A percentile compares a stretch with the other conserved stretches of the same genome.
phyloP scores from a whole-genome alignment of 2,329 filamentous ascomycete genomes.

The Apiospora malaysiana region DNA sequence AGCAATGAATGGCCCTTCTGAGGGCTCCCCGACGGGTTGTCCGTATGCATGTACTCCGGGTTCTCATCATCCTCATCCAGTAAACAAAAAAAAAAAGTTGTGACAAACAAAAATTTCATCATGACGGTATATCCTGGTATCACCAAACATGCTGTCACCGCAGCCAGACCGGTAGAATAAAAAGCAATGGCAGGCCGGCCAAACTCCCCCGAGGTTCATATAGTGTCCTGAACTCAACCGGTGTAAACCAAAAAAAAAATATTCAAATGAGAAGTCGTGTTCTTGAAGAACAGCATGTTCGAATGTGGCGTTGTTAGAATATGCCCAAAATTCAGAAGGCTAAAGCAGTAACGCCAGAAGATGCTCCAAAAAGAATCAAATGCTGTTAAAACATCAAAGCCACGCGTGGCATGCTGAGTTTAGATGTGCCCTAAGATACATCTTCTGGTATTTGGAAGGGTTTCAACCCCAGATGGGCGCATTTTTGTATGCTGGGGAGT shows the following conservation, averaged over 20 bases:
- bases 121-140: conserved; percentile 17
- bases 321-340: background rate
- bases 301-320: background rate
- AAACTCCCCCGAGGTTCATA: background rate
- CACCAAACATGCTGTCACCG: conserved; percentile 17
- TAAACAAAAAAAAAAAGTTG: background rate
- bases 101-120: conserved; percentile 1
- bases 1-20: background rate
- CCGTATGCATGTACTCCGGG: conserved; percentile 3
- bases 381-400: background rate
- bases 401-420: too few relatives aligned
- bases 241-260: conserved; percentile 23
- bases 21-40: background rate
- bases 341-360: background rate
- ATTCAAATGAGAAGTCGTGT: conserved; percentile 12
- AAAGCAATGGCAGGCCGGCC: conserved; percentile 9
- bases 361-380: background rate
- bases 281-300: background rate
- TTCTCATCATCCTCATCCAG: background rate
- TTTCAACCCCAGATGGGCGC: conserved; percentile 62
- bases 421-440: background rate
- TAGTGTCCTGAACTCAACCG: background rate
- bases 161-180: conserved; percentile 12
- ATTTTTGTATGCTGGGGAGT: conserved; percentile 61
- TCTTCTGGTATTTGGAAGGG: background rate